Evolutionary conservation across 805 yeast genomes (phyloP).

Genomic region (Hermanozyma aechmeae): DNA sequence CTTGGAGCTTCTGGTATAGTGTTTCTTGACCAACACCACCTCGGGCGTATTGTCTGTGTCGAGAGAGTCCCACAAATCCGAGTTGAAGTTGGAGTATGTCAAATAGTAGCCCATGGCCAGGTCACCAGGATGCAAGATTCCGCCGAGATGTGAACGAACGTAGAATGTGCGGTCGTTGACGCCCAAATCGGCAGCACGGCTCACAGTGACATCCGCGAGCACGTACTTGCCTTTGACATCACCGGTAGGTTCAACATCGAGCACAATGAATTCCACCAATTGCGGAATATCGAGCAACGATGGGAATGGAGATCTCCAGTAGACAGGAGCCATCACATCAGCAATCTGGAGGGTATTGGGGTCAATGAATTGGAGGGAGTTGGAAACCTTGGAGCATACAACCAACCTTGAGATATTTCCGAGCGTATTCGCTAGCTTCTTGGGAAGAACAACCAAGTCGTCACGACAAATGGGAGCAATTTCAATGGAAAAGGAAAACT

Average conservation of each 20-base stretch:
- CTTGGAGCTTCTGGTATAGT: slow-evolving; percentile 70
- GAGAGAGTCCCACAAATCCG: slow-evolving; percentile 70
- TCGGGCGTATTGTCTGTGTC: slow-evolving; percentile 64
- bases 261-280: slow-evolving; percentile 75
- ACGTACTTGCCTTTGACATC: slow-evolving; percentile 66
- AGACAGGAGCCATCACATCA: slow-evolving; percentile 61
- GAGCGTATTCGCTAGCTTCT: slow-evolving; percentile 70
- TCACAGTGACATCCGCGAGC: slow-evolving; percentile 83
- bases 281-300: slow-evolving; percentile 69
- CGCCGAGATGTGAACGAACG: slow-evolving; percentile 89
- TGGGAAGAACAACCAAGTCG: slow-evolving; percentile 87
- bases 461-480: slow-evolving; percentile 96
- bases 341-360: slow-evolving; percentile 72
- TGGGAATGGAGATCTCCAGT: slow-evolving; percentile 76
- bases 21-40: slow-evolving; percentile 81
- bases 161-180: slow-evolving; percentile 74
- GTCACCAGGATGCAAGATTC: slow-evolving; percentile 92
- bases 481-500: slow-evolving; percentile 88
- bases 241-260: slow-evolving; percentile 92
- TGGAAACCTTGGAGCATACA: slow-evolving; percentile 76
- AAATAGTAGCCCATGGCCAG: slow-evolving; percentile 87
- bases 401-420: slow-evolving; percentile 80
- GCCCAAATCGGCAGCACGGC: slow-evolving; percentile 86
- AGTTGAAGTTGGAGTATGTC: slow-evolving; percentile 79
- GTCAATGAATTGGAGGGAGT: slow-evolving; percentile 79